Percentiles rank a stretch among this genome's conserved stretches.
Conservation (phyloP, 1,284 basidiomycete genomes). For the Lignosus rhinocerotis region DNA sequence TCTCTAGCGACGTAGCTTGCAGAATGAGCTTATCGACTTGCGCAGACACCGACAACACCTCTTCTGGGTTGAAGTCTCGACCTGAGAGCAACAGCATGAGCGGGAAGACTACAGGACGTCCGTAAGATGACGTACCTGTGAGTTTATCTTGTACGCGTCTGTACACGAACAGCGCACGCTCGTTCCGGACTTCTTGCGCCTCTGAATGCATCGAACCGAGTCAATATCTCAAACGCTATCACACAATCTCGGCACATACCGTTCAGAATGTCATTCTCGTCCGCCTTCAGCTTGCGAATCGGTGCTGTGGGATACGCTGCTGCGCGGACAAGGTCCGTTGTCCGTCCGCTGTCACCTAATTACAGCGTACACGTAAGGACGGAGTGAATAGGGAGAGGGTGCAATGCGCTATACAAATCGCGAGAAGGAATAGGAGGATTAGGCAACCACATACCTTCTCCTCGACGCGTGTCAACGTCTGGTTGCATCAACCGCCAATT, state of each 20-base stretch:
- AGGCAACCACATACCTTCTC: slow-evolving; percentile 49
- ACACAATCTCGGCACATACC: slow-evolving; percentile 40
- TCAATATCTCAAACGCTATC: slow-evolving; percentile 2
- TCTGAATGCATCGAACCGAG: slow-evolving; percentile 40
- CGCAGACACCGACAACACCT: slow-evolving; percentile 66
- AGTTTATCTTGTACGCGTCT: slow-evolving; percentile 93
- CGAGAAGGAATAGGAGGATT: not conserved
- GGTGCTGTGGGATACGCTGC: slow-evolving; percentile 77
- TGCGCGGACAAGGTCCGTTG: slow-evolving; percentile 64
- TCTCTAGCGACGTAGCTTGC: slow-evolving; percentile 90
- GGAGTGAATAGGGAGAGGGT: not conserved
- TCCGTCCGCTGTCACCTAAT: slow-evolving; percentile 51
- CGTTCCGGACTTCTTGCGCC: slow-evolving; percentile 85
- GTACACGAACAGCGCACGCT: slow-evolving; percentile 86
- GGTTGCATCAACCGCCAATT: slow-evolving; percentile 86
- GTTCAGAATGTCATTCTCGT: slow-evolving; percentile 83
- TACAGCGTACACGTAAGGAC: slow-evolving; percentile 13
- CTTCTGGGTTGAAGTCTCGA: slow-evolving; percentile 87
- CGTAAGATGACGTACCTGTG: slow-evolving; percentile 57
- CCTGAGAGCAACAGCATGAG: slow-evolving; percentile 44
- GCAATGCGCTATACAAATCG: not conserved
- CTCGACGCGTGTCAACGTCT: slow-evolving; percentile 61
- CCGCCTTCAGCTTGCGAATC: slow-evolving; percentile 71
- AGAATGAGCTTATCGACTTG: slow-evolving; percentile 92
- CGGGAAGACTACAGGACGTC: not conserved